phyloP scores from a whole-genome alignment of 495 filamentous ascomycete genomes.

The Aspergillus saccharolyticus region DNA sequence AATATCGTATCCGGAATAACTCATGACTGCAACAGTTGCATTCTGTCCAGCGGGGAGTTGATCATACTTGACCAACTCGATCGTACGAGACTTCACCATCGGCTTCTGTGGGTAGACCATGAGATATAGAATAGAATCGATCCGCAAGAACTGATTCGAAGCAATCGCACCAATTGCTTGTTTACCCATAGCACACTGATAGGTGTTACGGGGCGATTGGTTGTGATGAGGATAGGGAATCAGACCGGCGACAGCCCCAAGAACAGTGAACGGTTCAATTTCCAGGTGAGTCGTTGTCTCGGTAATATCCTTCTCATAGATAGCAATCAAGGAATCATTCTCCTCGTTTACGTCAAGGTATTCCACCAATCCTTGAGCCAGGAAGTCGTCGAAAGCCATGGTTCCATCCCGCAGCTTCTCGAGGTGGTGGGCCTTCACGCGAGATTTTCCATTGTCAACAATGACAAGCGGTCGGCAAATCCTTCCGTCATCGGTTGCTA shows the following conservation, averaged over 20 bases:
- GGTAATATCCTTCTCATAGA: conserved; percentile 77
- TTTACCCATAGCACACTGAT: conserved; percentile 99
- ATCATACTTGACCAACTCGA: conserved; percentile 95
- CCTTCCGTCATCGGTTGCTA: conserved; percentile 93
- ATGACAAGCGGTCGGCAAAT: conserved; percentile 95
- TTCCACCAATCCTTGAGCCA: conserved; percentile 82
- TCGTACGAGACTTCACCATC: conserved; percentile 94
- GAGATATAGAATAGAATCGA: conserved; percentile 91
- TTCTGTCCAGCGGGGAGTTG: conserved; percentile 96
- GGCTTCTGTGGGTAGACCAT: conserved; percentile 98
- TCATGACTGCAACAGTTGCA: conserved; percentile 97
- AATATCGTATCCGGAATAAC: conserved; percentile 98
- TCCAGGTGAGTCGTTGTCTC: conserved; percentile 85
- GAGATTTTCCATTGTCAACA: conserved; percentile 78
- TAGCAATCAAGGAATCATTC: conserved; percentile 88
- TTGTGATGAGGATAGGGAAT: conserved; percentile 99
- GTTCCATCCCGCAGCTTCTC: conserved; percentile 71
- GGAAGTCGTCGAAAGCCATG: conserved; percentile 88
- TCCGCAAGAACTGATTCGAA: conserved; percentile 91
- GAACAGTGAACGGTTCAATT: conserved; percentile 95
- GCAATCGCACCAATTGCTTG: conserved; percentile 98
- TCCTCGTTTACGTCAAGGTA: conserved; percentile 98
- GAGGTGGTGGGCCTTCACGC: conserved; percentile 69
- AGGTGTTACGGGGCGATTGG: conserved; percentile 97
- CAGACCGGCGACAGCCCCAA: conserved; percentile 93